These are phyloP conservation scores for Exophiala dermatitidis DNA, from an alignment of 2,329 filamentous ascomycete species.

Conservation along the genomic window DNA sequence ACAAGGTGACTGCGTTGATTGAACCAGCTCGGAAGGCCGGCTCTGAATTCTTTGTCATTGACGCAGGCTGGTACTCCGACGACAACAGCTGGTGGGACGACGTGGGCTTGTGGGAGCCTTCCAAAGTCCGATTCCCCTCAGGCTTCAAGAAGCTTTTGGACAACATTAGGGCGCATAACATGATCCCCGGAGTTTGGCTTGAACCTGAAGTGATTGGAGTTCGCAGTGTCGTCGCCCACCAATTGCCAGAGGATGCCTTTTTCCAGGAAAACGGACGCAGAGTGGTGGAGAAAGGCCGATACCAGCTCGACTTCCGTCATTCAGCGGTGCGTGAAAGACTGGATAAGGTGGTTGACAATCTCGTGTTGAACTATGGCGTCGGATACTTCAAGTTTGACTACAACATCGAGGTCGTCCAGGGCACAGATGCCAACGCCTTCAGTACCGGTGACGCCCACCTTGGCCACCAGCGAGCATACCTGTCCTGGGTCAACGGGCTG, in stretches of 20 bases:
- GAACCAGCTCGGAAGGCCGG: slow-evolving; percentile 30
- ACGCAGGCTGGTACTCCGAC: slow-evolving; percentile 36
- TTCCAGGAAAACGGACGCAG: slow-evolving; percentile 32
- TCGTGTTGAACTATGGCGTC: slow-evolving; percentile 28
- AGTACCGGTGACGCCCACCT: slow-evolving; percentile 29
- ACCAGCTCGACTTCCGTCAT: slow-evolving; percentile 34
- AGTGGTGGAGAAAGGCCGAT: slow-evolving; percentile 31
- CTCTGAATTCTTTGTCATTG: slow-evolving; percentile 36
- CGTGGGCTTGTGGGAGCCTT: slow-evolving; percentile 34
- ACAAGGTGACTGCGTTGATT: slow-evolving; percentile 31
- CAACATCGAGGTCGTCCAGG: slow-evolving; percentile 34
- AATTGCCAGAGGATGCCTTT: slow-evolving; percentile 31
- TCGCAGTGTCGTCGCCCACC: slow-evolving; percentile 26
- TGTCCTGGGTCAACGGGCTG: slow-evolving; percentile 30
- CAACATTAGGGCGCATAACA: slow-evolving; percentile 26
- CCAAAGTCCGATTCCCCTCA: slow-evolving; percentile 30
- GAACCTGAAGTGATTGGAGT: slow-evolving; percentile 35
- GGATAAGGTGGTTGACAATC: slow-evolving; percentile 26
- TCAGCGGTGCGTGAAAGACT: slow-evolving; percentile 26
- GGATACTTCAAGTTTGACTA: slow-evolving; percentile 37
- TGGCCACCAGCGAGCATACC: slow-evolving; percentile 32
- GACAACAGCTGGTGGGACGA: slow-evolving; percentile 35
- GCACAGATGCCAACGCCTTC: slow-evolving; percentile 28
- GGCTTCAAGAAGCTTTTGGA: slow-evolving; percentile 29
- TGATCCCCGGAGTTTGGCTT: slow-evolving; percentile 33